Evolutionary conservation across 441 rosid genomes (phyloP), one percentile per base, ranked within the genome.

Genomic region (Iberis amara): DNA sequence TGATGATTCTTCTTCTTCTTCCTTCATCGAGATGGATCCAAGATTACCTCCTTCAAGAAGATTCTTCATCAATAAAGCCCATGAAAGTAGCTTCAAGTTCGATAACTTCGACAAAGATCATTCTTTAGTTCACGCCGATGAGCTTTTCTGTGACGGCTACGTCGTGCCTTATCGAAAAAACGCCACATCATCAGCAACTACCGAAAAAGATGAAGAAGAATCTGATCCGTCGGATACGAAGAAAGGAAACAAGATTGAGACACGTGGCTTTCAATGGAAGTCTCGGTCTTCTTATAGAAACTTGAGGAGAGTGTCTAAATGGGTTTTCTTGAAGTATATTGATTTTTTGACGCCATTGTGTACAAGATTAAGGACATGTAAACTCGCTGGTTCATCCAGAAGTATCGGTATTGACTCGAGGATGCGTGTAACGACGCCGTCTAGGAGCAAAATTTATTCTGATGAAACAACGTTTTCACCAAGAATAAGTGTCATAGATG

Each of bases 1-100:
- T 52, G 87, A 63, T 68, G 77, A 81, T 52, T 82, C 83, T 40
- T 90, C 90, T 53, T 79, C 78, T 31, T 90, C 91, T 56, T 83
- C 83, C 26, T 90, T 85, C 85, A 90, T 90, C 13, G 96, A 90
- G 66, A 85, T 90, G 98, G 98, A 90, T 77, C 92, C 98, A 15
- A 80, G 79, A 62, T 68, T 85, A 71, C 86, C 95, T 52, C 89
- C 96, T 36, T 91, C 98, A 4, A 83, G 75, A 80, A 80, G 98
- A 68, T 91, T 90, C 84, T 69, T 73, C 40, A 67, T 72, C 52
- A 78, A 51, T 40, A 74, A 45, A 53, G 4, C 87, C 42, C 81
- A 81, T 36, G 97, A 90, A 47, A 81, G 82, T 67, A 87, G 87
- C 59, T 91, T 91, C 51, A 89, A 85, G 60, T 87, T 85, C 55